Evolutionary conservation across 2,329 filamentous ascomycete genomes (phyloP).

Genomic region (Aspergillus thermomutatus): DNA sequence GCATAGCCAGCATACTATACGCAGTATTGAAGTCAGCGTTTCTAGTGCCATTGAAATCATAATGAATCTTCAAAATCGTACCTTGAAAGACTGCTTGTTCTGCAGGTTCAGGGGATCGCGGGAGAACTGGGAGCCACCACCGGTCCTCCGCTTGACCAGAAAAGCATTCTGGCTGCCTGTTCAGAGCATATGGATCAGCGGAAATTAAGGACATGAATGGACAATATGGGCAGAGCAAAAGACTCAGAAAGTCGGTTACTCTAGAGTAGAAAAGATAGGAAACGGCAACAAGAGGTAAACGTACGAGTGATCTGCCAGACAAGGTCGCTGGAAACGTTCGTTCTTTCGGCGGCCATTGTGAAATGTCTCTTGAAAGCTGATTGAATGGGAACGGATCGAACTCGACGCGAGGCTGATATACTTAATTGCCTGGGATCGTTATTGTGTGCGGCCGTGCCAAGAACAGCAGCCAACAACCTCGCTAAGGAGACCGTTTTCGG

Average conservation of each 20-base stretch:
- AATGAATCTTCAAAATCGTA: conserved; percentile 34
- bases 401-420: conserved; percentile 17
- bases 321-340: conserved; percentile 84
- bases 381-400: conserved; percentile 23
- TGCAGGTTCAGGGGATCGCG: conserved; percentile 89
- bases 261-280: background rate
- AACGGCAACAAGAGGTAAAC: conserved; percentile 42
- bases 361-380: conserved; percentile 21
- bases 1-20: conserved; percentile 82
- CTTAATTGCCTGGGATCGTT: conserved; percentile 8
- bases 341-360: conserved; percentile 50
- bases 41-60: background rate
- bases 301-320: conserved; percentile 94
- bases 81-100: conserved; percentile 91
- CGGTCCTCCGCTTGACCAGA: conserved; percentile 82
- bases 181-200: conserved; percentile 15
- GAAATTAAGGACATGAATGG: background rate
- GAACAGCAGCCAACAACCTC: conserved; percentile 28
- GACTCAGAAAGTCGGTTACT: background rate
- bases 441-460: conserved; percentile 30
- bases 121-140: conserved; percentile 84
- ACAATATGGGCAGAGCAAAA: background rate
- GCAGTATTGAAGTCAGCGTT: conserved; percentile 18
- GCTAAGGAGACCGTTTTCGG: conserved; percentile 39
- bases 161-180: conserved; percentile 83